Conservation (phyloP, 73 alveolate genomes). For the Tetrahymena malaccensis region DNA sequence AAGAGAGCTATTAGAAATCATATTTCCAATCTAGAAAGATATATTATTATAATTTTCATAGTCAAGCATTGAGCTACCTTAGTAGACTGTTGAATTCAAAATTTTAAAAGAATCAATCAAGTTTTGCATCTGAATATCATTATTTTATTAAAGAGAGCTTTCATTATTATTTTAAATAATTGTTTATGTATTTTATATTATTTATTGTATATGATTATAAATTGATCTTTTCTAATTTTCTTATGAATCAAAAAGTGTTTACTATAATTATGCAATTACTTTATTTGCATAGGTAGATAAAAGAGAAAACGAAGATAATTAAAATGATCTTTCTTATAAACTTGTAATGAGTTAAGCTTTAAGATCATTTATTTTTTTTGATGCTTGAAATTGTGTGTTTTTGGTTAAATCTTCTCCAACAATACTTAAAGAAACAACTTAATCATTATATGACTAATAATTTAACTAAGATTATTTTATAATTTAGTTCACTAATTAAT, state of each 20-base stretch:
- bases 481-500: not conserved
- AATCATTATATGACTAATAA: not conserved
- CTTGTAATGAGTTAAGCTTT: not conserved
- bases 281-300: not conserved
- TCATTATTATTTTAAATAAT: too few species aligned
- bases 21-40: not conserved
- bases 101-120: not conserved
- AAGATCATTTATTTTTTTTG: not conserved
- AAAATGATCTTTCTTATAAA: not conserved
- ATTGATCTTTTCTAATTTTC: not conserved
- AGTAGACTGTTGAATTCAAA: not conserved
- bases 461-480: not conserved
- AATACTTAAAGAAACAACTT: not conserved
- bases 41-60: too few species aligned
- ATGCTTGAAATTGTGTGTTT: not conserved
- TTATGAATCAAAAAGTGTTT: not conserved
- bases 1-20: not conserved
- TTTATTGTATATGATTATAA: not conserved
- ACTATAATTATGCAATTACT: not conserved
- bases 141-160: not conserved
- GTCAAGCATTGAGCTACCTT: not conserved
- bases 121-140: not conserved
- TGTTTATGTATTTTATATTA: too few species aligned
- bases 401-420: not conserved
- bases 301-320: not conserved